These are phyloP conservation scores for Monosporozyma aquatica DNA, from an alignment of 805 yeast species.

Conservation along the genomic window DNA sequence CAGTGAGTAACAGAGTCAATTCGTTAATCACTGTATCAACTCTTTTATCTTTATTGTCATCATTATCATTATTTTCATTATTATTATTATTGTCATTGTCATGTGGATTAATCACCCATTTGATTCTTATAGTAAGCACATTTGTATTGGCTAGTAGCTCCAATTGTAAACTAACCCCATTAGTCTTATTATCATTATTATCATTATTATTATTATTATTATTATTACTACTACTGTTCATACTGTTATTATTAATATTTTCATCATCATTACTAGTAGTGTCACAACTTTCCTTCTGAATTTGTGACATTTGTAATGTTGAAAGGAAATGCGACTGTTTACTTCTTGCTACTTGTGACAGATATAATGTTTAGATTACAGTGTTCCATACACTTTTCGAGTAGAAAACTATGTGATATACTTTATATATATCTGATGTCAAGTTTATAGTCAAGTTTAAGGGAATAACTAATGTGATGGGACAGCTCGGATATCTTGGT, in stretches of 20 bases:
- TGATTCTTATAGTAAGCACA: constrained; percentile 20
- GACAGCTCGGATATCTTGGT: too few relatives aligned
- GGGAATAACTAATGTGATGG: too few relatives aligned
- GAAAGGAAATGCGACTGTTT: too few relatives aligned
- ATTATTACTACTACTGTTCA: too few relatives aligned
- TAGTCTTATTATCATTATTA: neutral
- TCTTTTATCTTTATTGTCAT: neutral
- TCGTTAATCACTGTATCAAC: neutral
- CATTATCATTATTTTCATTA: neutral
- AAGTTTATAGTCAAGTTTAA: too few relatives aligned
- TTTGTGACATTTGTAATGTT: too few relatives aligned
- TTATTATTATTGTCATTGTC: neutral
- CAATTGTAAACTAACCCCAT: constrained; percentile 9
- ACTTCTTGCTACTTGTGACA: too few relatives aligned
- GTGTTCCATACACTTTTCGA: too few relatives aligned
- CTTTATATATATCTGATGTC: too few relatives aligned
- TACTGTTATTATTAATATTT: constrained; percentile 1
- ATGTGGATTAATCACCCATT: constrained; percentile 9
- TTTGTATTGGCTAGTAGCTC: constrained; percentile 27
- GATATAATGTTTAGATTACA: too few relatives aligned
- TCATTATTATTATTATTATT: neutral
- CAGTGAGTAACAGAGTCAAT: neutral
- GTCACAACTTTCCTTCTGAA: neutral
- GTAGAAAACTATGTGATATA: too few relatives aligned
- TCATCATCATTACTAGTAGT: neutral